Conservation (phyloP, 306 rosid species). For the Castanospermum australe region DNA sequence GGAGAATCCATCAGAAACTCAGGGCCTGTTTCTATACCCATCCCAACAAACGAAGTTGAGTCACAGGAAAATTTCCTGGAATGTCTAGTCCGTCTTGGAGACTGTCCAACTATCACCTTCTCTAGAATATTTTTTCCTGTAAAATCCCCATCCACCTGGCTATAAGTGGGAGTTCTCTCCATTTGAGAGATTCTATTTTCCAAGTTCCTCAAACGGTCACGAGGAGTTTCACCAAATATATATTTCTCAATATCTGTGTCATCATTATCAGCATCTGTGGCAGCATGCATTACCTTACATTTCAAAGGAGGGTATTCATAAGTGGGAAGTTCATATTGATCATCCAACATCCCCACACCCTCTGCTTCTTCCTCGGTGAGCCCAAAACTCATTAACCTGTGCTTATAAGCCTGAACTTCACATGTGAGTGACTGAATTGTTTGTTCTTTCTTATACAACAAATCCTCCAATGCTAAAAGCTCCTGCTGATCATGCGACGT, state of each 20-base stretch:
- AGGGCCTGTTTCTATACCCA: conserved; percentile 40
- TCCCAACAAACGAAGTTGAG: conserved; percentile 39
- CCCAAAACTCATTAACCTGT: conserved; percentile 90
- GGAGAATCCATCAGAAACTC: conserved; percentile 62
- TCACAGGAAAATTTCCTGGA: conserved; percentile 61
- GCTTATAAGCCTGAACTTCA: conserved; percentile 88
- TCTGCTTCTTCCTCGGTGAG: conserved; percentile 61
- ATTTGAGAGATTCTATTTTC: conserved; percentile 77
- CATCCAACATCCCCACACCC: conserved; percentile 37
- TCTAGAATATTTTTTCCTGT: conserved; percentile 53
- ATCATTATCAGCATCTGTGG: conserved; percentile 48
- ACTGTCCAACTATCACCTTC: conserved; percentile 80
- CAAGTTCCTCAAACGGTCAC: conserved; percentile 61
- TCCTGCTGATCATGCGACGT: conserved; percentile 77
- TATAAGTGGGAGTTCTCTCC: conserved; percentile 70
- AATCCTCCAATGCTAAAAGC: conserved; percentile 71
- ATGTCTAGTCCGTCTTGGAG: conserved; percentile 65
- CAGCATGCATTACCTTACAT: conserved; percentile 56
- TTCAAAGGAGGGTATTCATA: conserved; percentile 83
- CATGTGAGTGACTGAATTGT: conserved; percentile 71
- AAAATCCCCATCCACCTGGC: conserved; percentile 62
- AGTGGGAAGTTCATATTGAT: conserved; percentile 54
- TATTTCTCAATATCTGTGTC: conserved; percentile 76
- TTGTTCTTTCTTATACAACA: conserved; percentile 82
- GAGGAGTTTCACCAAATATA: conserved; percentile 86